Conservation (phyloP, 176 grass and related monocot species). For the Eleusine indica region DNA sequence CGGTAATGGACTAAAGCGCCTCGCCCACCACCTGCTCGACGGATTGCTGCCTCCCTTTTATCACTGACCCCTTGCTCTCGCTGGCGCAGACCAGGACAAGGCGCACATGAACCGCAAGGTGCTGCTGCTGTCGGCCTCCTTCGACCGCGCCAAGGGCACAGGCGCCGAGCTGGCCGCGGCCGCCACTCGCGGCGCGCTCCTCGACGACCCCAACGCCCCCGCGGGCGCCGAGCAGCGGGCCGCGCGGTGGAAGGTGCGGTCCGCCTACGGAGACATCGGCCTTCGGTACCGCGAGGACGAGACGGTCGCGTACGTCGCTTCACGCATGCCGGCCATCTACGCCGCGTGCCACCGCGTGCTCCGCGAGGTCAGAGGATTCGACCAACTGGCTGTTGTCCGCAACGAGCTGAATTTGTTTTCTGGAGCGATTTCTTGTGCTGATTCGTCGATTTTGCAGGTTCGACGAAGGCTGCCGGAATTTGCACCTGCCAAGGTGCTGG, state of each 20-base stretch:
- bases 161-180: constrained; percentile 70
- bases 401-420: neutral
- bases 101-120: constrained; percentile 83
- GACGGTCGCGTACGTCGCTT: constrained; percentile 84
- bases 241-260: constrained; percentile 79
- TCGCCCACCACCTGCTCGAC: constrained; percentile 20
- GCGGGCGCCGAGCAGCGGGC: constrained; percentile 44
- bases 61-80: neutral
- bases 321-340: constrained; percentile 89
- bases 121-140: constrained; percentile 66
- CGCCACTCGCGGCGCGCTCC: constrained; percentile 49
- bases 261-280: constrained; percentile 78
- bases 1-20: constrained; percentile 24
- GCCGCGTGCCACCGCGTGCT: constrained; percentile 86
- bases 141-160: constrained; percentile 68
- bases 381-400: neutral
- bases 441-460: constrained; percentile 36
- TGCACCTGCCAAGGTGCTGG: constrained; percentile 75
- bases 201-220: constrained; percentile 63
- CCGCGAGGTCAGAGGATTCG: constrained; percentile 57
- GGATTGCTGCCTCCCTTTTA: neutral
- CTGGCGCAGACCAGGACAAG: constrained; percentile 56
- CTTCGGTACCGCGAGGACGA: constrained; percentile 77
- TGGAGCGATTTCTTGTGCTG: neutral
- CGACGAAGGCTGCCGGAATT: constrained; percentile 68